A percentile compares a stretch with the other conserved stretches of the same genome.
Conservation (phyloP, 2,329 filamentous ascomycete species). For the Aspergillus fructus region DNA sequence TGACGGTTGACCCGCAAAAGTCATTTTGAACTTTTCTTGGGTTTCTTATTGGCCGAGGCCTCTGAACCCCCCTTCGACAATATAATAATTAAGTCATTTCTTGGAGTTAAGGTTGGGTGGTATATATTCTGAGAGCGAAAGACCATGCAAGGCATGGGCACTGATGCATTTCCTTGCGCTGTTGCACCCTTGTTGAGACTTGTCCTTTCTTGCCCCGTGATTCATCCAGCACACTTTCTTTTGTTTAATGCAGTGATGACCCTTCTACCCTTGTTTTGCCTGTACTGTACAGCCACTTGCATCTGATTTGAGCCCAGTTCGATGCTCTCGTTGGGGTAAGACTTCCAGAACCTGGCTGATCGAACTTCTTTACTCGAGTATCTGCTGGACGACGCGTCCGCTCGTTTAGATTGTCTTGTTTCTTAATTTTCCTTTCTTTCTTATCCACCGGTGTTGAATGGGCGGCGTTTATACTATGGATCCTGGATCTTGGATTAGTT, state of each 20-base stretch:
- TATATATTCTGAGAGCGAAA: conserved; percentile 19
- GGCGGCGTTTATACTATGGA: conserved; percentile 13
- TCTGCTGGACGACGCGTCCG: conserved; percentile 2
- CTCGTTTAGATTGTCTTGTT: conserved; percentile 14
- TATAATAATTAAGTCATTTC: conserved; percentile 23
- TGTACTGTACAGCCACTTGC: conserved; percentile 27
- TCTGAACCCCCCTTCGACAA: conserved; percentile 6
- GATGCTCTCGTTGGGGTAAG: conserved; percentile 1
- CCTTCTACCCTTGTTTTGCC: conserved; percentile 2
- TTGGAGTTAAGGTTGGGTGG: conserved; percentile 25
- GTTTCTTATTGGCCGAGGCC: conserved; percentile 6
- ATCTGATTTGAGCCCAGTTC: conserved; percentile 17
- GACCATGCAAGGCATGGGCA: conserved; percentile 22
- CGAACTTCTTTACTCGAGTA: background rate
- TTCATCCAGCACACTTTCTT: conserved; percentile 22
- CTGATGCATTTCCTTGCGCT: conserved; percentile 21
- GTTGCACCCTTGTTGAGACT: conserved; percentile 16
- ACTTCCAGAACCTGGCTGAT: background rate
- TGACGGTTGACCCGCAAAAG: conserved; percentile 19
- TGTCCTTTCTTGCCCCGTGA: conserved; percentile 9
- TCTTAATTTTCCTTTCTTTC: background rate
- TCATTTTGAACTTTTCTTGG: conserved; percentile 3
- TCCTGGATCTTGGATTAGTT: conserved; percentile 8
- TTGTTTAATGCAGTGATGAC: conserved; percentile 34
- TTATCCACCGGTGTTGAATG: conserved; percentile 10